Conservation (phyloP, 129 eudicot species). For the Flaveria brownii region DNA sequence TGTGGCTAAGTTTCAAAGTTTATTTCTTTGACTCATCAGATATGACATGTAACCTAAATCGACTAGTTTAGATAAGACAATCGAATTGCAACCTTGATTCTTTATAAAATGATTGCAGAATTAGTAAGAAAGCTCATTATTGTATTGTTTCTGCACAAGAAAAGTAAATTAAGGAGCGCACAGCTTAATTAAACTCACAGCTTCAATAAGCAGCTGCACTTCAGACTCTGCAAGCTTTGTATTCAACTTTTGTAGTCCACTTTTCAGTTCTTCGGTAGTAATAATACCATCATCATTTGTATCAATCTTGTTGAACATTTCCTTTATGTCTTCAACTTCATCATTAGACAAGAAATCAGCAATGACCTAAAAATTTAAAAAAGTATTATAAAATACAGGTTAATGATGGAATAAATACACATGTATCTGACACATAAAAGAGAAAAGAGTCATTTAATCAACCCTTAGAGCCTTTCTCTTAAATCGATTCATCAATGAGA, state of each 20-base stretch:
- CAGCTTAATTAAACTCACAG: constrained; percentile 52
- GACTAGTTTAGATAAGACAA: background rate
- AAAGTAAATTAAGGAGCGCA: background rate
- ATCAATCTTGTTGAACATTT: constrained; percentile 72
- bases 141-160: background rate
- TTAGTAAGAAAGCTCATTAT: background rate
- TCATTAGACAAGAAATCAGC: constrained; percentile 86
- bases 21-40: no score
- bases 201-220: constrained; percentile 80
- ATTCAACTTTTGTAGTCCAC: constrained; percentile 55
- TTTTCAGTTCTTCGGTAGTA: constrained; percentile 67
- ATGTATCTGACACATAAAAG: background rate
- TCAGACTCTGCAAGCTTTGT: constrained; percentile 78
- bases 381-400: constrained; percentile 3
- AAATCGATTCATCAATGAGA: constrained; percentile 92
- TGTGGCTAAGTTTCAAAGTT: background rate
- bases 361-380: constrained; percentile 57
- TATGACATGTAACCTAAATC: background rate
- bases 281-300: constrained; percentile 74
- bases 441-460: constrained; percentile 22
- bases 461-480: constrained; percentile 96
- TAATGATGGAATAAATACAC: background rate
- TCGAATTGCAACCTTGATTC: background rate
- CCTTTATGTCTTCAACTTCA: constrained; percentile 85
- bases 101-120: background rate